Percentiles rank a stretch among this genome's conserved stretches.
Conservation (phyloP, 1,139 yeast species). For the Pneumocystis canis region DNA sequence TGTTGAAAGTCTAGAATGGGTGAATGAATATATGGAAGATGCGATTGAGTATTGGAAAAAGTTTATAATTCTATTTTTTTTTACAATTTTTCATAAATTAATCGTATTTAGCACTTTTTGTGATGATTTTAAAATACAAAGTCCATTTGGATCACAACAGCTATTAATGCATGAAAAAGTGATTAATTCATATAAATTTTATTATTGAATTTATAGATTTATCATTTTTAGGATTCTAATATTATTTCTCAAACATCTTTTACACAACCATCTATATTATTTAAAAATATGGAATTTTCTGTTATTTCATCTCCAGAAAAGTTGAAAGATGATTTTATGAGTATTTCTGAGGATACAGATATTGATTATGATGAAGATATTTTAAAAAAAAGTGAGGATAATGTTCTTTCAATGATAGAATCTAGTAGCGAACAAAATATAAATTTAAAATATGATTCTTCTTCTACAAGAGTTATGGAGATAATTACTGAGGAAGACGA, state of each 20-base stretch:
- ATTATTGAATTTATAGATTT: background rate
- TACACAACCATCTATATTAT: background rate
- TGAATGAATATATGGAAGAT: background rate
- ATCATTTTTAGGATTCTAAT: background rate
- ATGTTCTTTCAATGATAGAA: background rate
- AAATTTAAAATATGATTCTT: background rate
- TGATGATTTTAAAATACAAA: background rate
- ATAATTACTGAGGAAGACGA: background rate
- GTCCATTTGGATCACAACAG: background rate
- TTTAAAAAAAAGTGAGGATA: background rate
- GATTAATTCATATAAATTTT: background rate
- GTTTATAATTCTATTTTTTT: background rate
- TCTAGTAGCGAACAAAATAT: background rate
- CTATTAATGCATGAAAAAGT: background rate
- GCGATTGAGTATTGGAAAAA: background rate
- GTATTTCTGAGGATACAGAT: background rate
- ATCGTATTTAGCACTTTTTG: background rate
- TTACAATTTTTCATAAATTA: background rate
- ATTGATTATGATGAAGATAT: background rate
- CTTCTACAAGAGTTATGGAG: background rate
- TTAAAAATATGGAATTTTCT: background rate
- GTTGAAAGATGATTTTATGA: background rate
- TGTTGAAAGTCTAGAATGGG: background rate
- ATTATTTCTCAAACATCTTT: background rate
- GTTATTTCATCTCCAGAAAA: background rate